Evolutionary conservation across 208 protist genomes (phyloP), one percentile per base, ranked within the genome.

Genomic region (Trypanosoma theileri): DNA sequence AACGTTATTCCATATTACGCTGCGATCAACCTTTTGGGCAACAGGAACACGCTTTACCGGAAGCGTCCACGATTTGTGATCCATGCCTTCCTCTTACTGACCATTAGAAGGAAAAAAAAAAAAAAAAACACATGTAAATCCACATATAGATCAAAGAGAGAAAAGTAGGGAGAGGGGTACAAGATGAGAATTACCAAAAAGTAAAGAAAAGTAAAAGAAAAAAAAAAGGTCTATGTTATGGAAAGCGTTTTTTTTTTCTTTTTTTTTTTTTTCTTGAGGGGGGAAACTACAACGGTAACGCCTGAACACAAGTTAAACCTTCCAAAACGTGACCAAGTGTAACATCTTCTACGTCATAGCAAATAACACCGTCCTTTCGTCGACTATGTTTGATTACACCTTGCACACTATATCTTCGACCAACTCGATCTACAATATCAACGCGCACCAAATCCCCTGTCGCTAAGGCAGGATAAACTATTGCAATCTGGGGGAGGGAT

Each of bases 1-100:
- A 12, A 81, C 71, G 56, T 77, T 91, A 53, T 93, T 92, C 87
- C 89, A 95, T 63, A 86, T 77, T 9, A 91, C 60, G 2, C 82
- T 84, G 16, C 56, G 53, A 57, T 91, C 84, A 67, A 82, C 82
- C 45, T 77, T 82, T 13, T 80, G 56, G 31, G 64, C 69, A 40
- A 57, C 57, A 16, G 89, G 82, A 44, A 93, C 84, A 48, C 67
- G 65, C 28, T 84, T 82, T 13, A 95, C 63, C 24, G 89, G 89
- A 54, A 95, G 70, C n/a, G 64, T 69, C 86, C 89, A 95, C 7
- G 59, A 70, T 35, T 72, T 69, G 40, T 68, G 56, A 57, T 72
- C 46, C 73, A 78, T 78, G 3, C n/a, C 24, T 44, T 51, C 44
- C 54, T 50, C 54, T 63, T 50, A 17, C 28, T 68, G 13, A 26